These are phyloP conservation scores for Asclepias syriaca DNA, from an alignment of 257 asterid species.

Conservation along the genomic window DNA sequence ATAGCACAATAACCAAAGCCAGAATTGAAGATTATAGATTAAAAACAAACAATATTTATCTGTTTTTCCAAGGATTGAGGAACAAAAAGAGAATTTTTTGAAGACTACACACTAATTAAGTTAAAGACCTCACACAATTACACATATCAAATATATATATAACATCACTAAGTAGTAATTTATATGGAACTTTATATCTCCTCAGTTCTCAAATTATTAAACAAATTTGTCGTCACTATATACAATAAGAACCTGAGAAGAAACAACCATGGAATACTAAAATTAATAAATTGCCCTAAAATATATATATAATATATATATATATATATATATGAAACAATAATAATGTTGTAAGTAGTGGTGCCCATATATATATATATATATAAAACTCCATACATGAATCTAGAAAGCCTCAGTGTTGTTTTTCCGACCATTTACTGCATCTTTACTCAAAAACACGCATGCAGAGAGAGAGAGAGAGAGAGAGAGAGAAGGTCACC, in stretches of 20 bases:
- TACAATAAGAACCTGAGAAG: neutral
- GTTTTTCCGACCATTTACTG: slow-evolving; percentile 13
- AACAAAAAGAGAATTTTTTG: neutral
- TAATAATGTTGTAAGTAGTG: too few relatives aligned
- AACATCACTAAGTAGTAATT: neutral
- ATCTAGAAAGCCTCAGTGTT: slow-evolving; percentile 26
- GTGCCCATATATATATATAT: too few relatives aligned
- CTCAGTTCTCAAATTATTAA: neutral
- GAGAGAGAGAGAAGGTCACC: slow-evolving; percentile 1
- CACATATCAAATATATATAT: too few relatives aligned
- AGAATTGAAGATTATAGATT: neutral
- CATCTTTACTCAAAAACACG: slow-evolving; percentile 6
- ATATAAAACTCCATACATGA: slow-evolving; percentile 14
- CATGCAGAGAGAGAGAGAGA: slow-evolving; percentile 1
- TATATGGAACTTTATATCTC: neutral
- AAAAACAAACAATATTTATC: neutral
- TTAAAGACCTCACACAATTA: too few relatives aligned
- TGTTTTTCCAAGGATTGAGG: slow-evolving; percentile 14
- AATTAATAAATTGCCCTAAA: too few relatives aligned
- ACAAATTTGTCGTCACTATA: neutral
- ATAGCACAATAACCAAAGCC: neutral
- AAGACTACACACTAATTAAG: neutral
- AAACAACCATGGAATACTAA: neutral
- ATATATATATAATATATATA: too few relatives aligned
- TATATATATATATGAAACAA: too few relatives aligned